These are phyloP conservation scores for Adiantum capillusveneris DNA, from an alignment of 75 land plant genomes.

Conservation along the genomic window DNA sequence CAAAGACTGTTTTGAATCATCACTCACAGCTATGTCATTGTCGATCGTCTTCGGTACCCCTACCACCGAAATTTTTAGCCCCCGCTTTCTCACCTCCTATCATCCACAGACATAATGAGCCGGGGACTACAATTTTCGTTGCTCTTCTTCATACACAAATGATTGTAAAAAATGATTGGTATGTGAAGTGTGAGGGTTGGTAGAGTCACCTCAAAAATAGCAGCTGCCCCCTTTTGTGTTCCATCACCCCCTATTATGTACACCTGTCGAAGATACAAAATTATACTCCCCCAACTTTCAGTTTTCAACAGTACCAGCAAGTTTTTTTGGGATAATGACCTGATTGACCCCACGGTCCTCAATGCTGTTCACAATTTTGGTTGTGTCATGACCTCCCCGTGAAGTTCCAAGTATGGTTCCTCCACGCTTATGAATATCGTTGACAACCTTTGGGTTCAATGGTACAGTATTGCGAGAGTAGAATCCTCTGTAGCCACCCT, in stretches of 20 bases:
- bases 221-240: slow-evolving; percentile 86
- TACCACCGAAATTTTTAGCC: slow-evolving; percentile 61
- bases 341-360: slow-evolving; percentile 92
- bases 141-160: no score
- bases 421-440: slow-evolving; percentile 94
- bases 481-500: slow-evolving; percentile 94
- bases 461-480: slow-evolving; percentile 73
- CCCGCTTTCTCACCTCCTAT: slow-evolving; percentile 64
- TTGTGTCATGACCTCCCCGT: slow-evolving; percentile 80
- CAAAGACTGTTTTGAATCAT: slow-evolving; percentile 2
- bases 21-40: slow-evolving; percentile 64
- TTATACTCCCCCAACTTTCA: neutral
- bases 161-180: no score
- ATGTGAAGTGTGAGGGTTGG: no score
- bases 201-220: slow-evolving; percentile 57
- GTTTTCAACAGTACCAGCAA: neutral
- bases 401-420: slow-evolving; percentile 89
- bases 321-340: slow-evolving; percentile 27
- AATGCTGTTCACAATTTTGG: slow-evolving; percentile 88
- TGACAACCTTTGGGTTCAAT: slow-evolving; percentile 67
- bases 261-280: slow-evolving; percentile 32
- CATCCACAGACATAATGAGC: neutral
- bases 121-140: no score
- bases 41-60: slow-evolving; percentile 83
- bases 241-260: slow-evolving; percentile 98